Conservation (phyloP, 2,329 filamentous ascomycete species). For the Blastomyces gilchristii region DNA sequence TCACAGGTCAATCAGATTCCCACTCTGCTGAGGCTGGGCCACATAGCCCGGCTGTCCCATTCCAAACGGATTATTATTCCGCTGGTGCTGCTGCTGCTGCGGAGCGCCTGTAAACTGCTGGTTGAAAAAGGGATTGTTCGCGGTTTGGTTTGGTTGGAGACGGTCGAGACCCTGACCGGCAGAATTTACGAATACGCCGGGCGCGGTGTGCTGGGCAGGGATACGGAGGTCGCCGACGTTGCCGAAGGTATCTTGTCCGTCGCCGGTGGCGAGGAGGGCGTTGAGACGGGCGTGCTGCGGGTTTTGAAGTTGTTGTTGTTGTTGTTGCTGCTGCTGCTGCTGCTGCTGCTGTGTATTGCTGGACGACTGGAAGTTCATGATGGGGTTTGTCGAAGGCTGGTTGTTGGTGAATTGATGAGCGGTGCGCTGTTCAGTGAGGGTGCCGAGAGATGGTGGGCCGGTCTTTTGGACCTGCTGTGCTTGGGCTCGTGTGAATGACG, state of each 20-base stretch:
- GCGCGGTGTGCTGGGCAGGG: constrained; percentile 89
- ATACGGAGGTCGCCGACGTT: constrained; percentile 96
- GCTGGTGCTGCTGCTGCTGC: constrained; percentile 28
- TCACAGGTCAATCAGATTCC: constrained; percentile 54
- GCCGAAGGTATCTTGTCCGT: constrained; percentile 93
- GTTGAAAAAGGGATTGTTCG: constrained; percentile 81
- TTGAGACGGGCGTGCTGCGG: constrained; percentile 67
- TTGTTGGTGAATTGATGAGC: constrained; percentile 46
- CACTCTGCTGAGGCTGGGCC: constrained; percentile 37
- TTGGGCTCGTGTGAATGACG: constrained; percentile 52
- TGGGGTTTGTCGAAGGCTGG: constrained; percentile 44
- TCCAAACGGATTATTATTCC: constrained; percentile 48
- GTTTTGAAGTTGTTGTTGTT: constrained; percentile 34
- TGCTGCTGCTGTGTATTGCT: constrained; percentile 38
- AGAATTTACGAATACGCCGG: constrained; percentile 92
- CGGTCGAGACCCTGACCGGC: constrained; percentile 69
- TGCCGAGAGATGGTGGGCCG: constrained; percentile 59
- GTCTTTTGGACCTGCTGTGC: constrained; percentile 42
- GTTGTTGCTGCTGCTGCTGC: constrained; percentile 39
- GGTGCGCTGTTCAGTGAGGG: constrained; percentile 74
- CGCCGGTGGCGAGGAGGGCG: constrained; percentile 70
- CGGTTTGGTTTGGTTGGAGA: constrained; percentile 58
- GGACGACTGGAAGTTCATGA: constrained; percentile 39
- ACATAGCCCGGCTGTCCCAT: constrained; percentile 33
- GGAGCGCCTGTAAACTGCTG: constrained; percentile 67